Evolutionary conservation across 2,329 filamentous ascomycete species (phyloP).

Genomic region (Verticillium isaacii): DNA sequence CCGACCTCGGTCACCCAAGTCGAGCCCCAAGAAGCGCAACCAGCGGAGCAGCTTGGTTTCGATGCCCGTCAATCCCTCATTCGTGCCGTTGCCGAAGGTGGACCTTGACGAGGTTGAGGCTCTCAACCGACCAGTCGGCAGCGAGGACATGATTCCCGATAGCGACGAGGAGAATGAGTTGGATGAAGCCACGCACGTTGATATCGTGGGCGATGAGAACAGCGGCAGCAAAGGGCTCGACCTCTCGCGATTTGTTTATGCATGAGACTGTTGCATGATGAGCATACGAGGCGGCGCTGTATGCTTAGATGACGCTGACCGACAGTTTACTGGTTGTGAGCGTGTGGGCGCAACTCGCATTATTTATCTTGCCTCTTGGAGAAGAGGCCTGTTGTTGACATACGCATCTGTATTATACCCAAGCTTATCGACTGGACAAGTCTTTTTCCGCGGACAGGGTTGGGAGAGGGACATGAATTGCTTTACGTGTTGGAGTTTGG

Average conservation of each 20-base stretch:
- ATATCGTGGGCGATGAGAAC: conserved; percentile 13
- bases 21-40: conserved; percentile 11
- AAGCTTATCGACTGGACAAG: not conserved
- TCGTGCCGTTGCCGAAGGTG: conserved; percentile 50
- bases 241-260: conserved; percentile 43
- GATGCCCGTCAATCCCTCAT: conserved; percentile 46
- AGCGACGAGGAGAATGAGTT: conserved; percentile 43
- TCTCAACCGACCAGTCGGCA: conserved; percentile 42
- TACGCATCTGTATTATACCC: not conserved
- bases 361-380: not conserved
- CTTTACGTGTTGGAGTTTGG: not conserved
- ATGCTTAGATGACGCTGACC: not conserved
- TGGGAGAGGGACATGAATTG: not conserved
- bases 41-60: conserved; percentile 22
- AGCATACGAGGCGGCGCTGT: not conserved
- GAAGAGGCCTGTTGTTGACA: not conserved
- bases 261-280: conserved; percentile 13
- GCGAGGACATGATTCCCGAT: conserved; percentile 53
- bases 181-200: conserved; percentile 24
- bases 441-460: not conserved
- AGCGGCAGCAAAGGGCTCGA: conserved; percentile 31
- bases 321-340: not conserved
- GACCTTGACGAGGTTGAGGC: conserved; percentile 49
- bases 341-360: not conserved
- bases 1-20: conserved; percentile 14